Conservation (phyloP, 2,329 filamentous ascomycete species). For the Hypoxylon sp. region DNA sequence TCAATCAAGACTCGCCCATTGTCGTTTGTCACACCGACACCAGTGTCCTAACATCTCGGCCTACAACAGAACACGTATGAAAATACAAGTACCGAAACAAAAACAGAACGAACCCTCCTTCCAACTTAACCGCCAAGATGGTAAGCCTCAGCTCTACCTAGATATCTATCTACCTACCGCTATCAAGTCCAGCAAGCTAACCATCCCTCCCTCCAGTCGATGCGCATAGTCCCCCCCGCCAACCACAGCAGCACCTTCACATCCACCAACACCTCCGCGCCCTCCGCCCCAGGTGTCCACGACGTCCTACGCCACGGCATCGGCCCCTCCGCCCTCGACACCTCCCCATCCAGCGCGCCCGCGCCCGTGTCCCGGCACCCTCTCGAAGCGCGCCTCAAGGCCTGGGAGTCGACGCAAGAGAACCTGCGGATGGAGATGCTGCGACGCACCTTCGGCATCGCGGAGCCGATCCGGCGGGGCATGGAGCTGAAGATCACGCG, state of each 20-base stretch:
- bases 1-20: conserved; percentile 5
- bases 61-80: not conserved
- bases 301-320: conserved; percentile 92
- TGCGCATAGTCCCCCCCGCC: conserved; percentile 87
- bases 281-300: conserved; percentile 92
- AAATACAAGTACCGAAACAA: conserved; percentile 10
- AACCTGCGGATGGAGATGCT: conserved; percentile 88
- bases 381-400: conserved; percentile 88
- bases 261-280: conserved; percentile 76
- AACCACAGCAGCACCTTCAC: conserved; percentile 76
- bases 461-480: conserved; percentile 89
- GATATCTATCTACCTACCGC: conserved; percentile 1
- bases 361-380: conserved; percentile 77
- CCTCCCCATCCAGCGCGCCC: conserved; percentile 42
- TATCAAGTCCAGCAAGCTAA: conserved; percentile 40
- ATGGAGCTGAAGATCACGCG: conserved; percentile 95
- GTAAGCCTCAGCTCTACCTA: conserved; percentile 56
- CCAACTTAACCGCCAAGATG: conserved; percentile 60
- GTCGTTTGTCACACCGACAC: not conserved
- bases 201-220: conserved; percentile 70
- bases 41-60: not conserved
- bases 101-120: conserved; percentile 7
- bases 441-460: conserved; percentile 89
- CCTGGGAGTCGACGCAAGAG: conserved; percentile 93
- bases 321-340: conserved; percentile 69